phyloP scores from a whole-genome alignment of 441 rosid genomes.

The Bruguiera hainesii region DNA sequence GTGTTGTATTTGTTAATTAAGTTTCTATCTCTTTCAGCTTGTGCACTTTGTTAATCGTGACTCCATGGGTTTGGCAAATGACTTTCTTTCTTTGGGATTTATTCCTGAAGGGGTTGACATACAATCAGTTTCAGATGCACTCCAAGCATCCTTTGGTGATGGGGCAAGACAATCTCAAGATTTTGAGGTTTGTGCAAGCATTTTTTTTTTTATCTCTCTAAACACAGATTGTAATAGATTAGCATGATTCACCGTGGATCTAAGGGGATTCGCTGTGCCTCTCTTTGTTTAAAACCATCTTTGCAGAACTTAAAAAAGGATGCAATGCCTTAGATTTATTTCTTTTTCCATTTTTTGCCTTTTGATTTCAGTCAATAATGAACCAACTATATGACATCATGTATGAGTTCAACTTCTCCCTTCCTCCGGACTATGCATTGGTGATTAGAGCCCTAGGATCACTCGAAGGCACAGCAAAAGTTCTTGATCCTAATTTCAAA shows the following conservation, averaged over 20 bases:
- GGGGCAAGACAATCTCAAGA: constrained; percentile 75
- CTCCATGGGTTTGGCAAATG: constrained; percentile 98
- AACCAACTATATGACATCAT: constrained; percentile 78
- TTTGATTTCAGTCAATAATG: constrained; percentile 72
- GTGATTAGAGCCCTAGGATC: constrained; percentile 96
- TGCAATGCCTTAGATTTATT: constrained; percentile 11
- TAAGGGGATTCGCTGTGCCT: not conserved
- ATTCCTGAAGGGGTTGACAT: constrained; percentile 87
- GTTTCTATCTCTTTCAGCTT: constrained; percentile 65
- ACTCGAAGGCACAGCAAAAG: constrained; percentile 96
- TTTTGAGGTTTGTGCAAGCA: constrained; percentile 67
- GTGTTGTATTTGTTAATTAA: constrained; percentile 34
- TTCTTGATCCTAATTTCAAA: constrained; percentile 87
- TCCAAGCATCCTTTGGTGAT: constrained; percentile 76
- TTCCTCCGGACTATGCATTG: constrained; percentile 97
- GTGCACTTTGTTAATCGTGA: constrained; percentile 99
- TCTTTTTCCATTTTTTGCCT: constrained; percentile 1
- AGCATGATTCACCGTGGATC: not conserved
- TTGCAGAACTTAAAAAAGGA: not conserved
- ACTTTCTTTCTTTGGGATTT: constrained; percentile 98
- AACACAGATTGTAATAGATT: not conserved
- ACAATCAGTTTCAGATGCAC: constrained; percentile 74
- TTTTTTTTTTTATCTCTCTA: constrained; percentile 2
- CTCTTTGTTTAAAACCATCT: not conserved
- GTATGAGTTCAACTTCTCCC: constrained; percentile 90